phyloP scores from a whole-genome alignment of 2,329 filamentous ascomycete genomes.

The Chaetomium globosum region DNA sequence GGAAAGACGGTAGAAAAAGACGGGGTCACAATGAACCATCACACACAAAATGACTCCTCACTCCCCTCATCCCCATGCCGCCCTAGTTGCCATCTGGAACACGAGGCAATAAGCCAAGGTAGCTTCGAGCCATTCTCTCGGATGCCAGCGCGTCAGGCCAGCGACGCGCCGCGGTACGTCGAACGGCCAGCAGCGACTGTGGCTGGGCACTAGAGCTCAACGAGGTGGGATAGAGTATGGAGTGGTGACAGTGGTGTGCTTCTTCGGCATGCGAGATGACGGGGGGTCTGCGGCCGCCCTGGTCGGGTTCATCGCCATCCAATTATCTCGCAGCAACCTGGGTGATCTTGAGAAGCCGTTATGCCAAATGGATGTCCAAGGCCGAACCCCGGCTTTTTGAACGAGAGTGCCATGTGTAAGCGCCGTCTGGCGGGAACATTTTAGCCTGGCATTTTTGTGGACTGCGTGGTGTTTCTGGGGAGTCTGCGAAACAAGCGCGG shows the following conservation, averaged over 20 bases:
- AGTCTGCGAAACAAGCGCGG: slow-evolving; percentile 23
- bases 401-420: slow-evolving; percentile 8
- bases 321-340: slow-evolving; percentile 11
- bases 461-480: slow-evolving; percentile 13
- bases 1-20: not conserved
- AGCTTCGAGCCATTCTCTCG: slow-evolving; percentile 1
- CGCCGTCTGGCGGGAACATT: slow-evolving; percentile 6
- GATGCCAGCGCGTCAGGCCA: slow-evolving; percentile 14
- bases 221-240: not conserved
- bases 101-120: not conserved
- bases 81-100: not conserved
- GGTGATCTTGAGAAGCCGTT: slow-evolving; percentile 6
- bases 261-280: slow-evolving; percentile 18
- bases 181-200: slow-evolving; percentile 19
- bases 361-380: not conserved
- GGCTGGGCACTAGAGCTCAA: not conserved
- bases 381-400: not conserved
- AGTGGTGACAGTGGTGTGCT: slow-evolving; percentile 13
- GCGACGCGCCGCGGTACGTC: slow-evolving; percentile 15
- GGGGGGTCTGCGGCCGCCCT: slow-evolving; percentile 15
- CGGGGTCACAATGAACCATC: not conserved
- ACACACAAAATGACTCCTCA: slow-evolving; percentile 9
- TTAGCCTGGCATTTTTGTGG: not conserved
- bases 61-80: not conserved
- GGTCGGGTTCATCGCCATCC: slow-evolving; percentile 15